Base-by-base conservation (phyloP, 345 rosid species). In the Erysimum cheiranthoides region DNA sequence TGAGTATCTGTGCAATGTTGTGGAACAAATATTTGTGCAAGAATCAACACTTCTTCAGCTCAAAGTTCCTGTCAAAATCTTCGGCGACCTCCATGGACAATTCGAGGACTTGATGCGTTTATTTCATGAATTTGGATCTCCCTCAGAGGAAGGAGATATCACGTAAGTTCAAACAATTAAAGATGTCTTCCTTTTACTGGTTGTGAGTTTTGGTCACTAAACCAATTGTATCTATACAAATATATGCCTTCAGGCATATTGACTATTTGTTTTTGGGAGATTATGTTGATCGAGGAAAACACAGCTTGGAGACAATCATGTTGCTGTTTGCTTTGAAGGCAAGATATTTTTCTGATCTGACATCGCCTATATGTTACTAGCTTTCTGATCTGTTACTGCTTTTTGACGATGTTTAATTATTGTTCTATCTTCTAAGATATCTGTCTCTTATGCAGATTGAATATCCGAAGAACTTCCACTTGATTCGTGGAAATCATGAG, bases 321-420 rank as follows among this genome's bases (percentile, higher is more conserved):
- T 84, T 94, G 85, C 95, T 94, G 54, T 92, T 94, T 81, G 97
- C 97, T 78, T 88, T 94, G 28, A 94, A 94, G 96, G 98, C 72
- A 78, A 78, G 83, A 80, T 61, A 34, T 17, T 70, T 43, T 39
- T 5, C 18, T 61, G 30, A 14, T 39, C 43, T 61, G 4, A 50
- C 40, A 27, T 49, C 10, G 36, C 66, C 56, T 45, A 6, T 18
- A 27, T 53, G 34, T 30, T 30, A 30, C 30, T 36, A 11, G 64
- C 52, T 59, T 74, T 64, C 31, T 45, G n/a, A n/a, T 51, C 30
- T 31, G 13, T 12, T 64, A 25, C 11, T 47, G 14, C 10, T 31
- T 17, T 61, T 60, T 6, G 3, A n/a, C n/a, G n/a, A 54, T 54
- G 11, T 30, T 67, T n/a, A n/a, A n/a, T n/a, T 46, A 51, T 59